Evolutionary conservation across 2,329 filamentous ascomycete species (phyloP).

Genomic region (Hyphodiscus sp.): DNA sequence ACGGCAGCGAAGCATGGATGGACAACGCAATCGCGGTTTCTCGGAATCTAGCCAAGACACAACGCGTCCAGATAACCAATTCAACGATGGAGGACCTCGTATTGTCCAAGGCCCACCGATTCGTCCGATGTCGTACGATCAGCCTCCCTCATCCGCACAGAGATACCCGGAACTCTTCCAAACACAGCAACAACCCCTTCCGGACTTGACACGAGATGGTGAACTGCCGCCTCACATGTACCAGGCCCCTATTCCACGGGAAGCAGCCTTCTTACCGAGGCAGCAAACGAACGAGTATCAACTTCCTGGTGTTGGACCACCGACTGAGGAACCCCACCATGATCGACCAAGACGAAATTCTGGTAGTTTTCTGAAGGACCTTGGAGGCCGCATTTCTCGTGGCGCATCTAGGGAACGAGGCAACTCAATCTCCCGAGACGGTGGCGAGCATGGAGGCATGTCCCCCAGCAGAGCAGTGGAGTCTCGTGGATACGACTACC

Average conservation of each 20-base stretch:
- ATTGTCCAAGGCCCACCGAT: background rate
- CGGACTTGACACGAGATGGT: slow-evolving; percentile 16
- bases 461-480: slow-evolving; percentile 11
- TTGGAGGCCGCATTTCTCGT: slow-evolving; percentile 38
- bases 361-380: slow-evolving; percentile 44
- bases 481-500: slow-evolving; percentile 33
- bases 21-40: slow-evolving; percentile 5
- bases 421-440: slow-evolving; percentile 16
- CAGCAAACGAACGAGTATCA: slow-evolving; percentile 36
- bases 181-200: slow-evolving; percentile 15
- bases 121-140: slow-evolving; percentile 27
- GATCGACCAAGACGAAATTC: slow-evolving; percentile 29
- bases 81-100: background rate
- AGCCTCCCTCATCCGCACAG: slow-evolving; percentile 45
- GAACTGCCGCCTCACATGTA: slow-evolving; percentile 24
- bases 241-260: slow-evolving; percentile 23
- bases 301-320: slow-evolving; percentile 31
- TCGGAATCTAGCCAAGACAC: slow-evolving; percentile 11
- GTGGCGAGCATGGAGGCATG: background rate
- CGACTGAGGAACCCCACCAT: slow-evolving; percentile 29
- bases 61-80: slow-evolving; percentile 1
- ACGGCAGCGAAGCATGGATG: slow-evolving; percentile 8
- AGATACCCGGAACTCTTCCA: slow-evolving; percentile 44
- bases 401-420: slow-evolving; percentile 23
- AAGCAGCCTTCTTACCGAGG: slow-evolving; percentile 33